These are phyloP conservation scores for Fusarium sp. DNA, from an alignment of 2,329 filamentous ascomycete genomes.

Conservation along the genomic window DNA sequence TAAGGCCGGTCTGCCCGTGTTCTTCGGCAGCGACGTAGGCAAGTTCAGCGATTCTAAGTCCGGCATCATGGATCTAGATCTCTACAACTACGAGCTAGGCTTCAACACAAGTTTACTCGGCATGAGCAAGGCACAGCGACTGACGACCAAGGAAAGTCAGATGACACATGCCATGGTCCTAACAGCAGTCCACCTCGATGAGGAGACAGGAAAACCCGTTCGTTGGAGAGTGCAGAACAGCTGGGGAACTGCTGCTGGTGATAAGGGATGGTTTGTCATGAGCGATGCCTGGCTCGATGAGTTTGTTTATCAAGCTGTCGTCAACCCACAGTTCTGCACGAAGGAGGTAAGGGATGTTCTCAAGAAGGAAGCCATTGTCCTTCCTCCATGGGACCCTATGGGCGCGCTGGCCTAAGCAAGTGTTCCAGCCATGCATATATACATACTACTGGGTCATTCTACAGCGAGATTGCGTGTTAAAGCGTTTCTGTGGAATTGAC, in stretches of 20 bases:
- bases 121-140: constrained; percentile 80
- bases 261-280: constrained; percentile 92
- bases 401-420: constrained; percentile 72
- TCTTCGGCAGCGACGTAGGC: constrained; percentile 91
- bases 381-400: constrained; percentile 87
- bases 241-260: constrained; percentile 78
- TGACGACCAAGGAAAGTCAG: constrained; percentile 79
- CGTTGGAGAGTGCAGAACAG: constrained; percentile 91
- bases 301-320: constrained; percentile 88
- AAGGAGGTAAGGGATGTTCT: constrained; percentile 78
- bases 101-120: constrained; percentile 81
- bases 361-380: constrained; percentile 75
- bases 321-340: constrained; percentile 77
- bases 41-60: constrained; percentile 77
- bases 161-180: constrained; percentile 97
- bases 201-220: constrained; percentile 70
- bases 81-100: constrained; percentile 86
- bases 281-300: constrained; percentile 83
- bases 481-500: background rate
- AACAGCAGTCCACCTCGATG: constrained; percentile 84
- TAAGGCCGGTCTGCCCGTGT: constrained; percentile 81
- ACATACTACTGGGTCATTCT: background rate
- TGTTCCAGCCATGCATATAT: background rate
- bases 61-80: constrained; percentile 83
- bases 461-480: background rate